phyloP scores from a whole-genome alignment of 2,329 filamentous ascomycete species.

The Arachnopeziza araneosa region DNA sequence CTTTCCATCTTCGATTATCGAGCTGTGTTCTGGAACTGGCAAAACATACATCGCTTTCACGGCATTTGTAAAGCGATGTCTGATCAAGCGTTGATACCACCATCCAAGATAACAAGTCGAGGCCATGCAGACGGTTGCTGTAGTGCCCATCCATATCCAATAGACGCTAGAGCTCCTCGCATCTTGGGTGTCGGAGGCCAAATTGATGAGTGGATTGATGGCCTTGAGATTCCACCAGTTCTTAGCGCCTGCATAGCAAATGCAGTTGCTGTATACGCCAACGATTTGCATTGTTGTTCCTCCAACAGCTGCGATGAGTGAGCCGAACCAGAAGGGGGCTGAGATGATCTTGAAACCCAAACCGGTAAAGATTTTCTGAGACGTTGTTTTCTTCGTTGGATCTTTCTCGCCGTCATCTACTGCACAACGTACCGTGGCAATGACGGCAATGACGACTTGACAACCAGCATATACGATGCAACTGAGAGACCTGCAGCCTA shows the following conservation, averaged over 20 bases:
- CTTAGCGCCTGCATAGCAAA: constrained; percentile 2
- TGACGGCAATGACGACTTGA: constrained; percentile 3
- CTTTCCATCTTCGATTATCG: too few species aligned
- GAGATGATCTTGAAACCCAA: constrained; percentile 7
- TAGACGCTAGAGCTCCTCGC: constrained; percentile 1
- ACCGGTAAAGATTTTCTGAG: constrained; percentile 5
- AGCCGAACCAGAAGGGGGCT: constrained; percentile 9
- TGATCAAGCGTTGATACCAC: constrained; percentile 11
- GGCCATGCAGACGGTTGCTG: constrained; percentile 7
- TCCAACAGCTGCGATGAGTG: constrained; percentile 8
- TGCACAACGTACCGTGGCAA: constrained; percentile 6
- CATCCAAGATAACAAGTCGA: constrained; percentile 11
- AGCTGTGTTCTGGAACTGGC: too few species aligned
- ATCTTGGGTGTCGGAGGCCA: constrained; percentile 10
- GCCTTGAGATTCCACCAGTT: constrained; percentile 6
- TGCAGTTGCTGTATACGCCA: constrained; percentile 14
- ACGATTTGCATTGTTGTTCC: constrained; percentile 12
- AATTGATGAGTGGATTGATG: constrained; percentile 7
- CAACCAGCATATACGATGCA: constrained; percentile 9
- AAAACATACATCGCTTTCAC: constrained; percentile 8
- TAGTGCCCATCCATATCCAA: constrained; percentile 12
- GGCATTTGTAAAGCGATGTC: constrained; percentile 8
- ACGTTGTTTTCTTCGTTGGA: not conserved
- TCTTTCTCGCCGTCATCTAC: constrained; percentile 4
- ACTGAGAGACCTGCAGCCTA: constrained; percentile 10